phyloP scores from a whole-genome alignment of 129 eudicot species.

The Centaurea solstitialis region DNA sequence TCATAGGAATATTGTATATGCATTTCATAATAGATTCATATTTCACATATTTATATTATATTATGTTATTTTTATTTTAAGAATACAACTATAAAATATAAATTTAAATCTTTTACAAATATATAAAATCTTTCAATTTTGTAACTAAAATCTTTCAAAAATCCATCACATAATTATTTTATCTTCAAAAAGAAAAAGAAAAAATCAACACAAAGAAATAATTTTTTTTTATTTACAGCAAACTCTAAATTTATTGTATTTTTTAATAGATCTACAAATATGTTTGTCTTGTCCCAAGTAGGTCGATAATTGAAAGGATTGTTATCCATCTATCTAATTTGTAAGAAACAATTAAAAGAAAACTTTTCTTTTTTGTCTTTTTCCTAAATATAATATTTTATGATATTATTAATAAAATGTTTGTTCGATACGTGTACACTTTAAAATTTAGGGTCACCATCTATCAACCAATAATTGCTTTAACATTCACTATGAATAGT shows the following conservation, averaged over 20 bases:
- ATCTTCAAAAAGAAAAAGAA: too few species aligned
- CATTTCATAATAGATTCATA: too few species aligned
- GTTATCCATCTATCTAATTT: not conserved
- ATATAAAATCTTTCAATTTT: too few species aligned
- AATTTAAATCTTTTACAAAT: too few species aligned
- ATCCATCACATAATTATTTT: not conserved
- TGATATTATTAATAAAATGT: not conserved
- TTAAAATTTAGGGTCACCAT: not conserved
- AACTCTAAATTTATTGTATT: not conserved
- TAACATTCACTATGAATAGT: not conserved
- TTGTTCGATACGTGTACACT: slow-evolving; percentile 8
- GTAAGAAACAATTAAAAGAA: too few species aligned
- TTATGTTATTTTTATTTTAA: too few species aligned
- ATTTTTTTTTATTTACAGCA: not conserved
- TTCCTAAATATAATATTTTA: not conserved
- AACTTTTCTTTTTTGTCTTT: not conserved
- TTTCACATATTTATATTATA: not conserved
- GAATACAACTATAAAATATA: too few species aligned
- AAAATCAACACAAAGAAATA: not conserved
- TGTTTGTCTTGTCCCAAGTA: not conserved
- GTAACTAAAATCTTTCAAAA: too few species aligned
- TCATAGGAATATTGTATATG: not conserved
- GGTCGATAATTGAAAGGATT: not conserved
- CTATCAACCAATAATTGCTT: slow-evolving; percentile 19
- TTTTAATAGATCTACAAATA: not conserved